Evolutionary conservation across 2,329 filamentous ascomycete genomes (phyloP), one percentile per base, ranked within the genome.

Genomic region (Tolypocladium tundrense): DNA sequence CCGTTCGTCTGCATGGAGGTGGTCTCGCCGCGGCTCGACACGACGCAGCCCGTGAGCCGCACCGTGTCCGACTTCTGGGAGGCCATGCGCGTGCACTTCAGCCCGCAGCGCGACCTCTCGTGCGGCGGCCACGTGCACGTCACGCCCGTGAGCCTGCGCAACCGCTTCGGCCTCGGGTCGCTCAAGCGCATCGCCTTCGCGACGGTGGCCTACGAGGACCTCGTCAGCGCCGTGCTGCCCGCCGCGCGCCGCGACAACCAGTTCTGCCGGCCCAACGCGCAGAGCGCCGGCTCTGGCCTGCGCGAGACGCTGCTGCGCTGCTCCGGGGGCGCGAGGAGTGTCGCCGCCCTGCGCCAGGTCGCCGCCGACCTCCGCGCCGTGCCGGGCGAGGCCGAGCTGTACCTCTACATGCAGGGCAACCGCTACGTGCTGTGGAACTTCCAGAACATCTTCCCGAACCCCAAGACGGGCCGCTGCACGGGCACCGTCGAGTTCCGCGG

Each of bases 391-490:
- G 62, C 55, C 31, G 69, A 72, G 13, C 59, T 74, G 48, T 72
- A 64, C 61, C 63, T 65, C 39, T 73, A 74, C 63, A 73, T 74
- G 69, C 72, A 74, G 63, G 70, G 68, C 10, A 70, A 68, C 60
- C 68, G 72, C 21, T 73, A 74, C 57, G 72, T 74, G 13, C 60
- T 74, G 42, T 74, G 73, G 72, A 73, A 74, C 56, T 74, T 75
- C 53, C 68, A 73, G 57, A 74, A 74, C 59, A 71, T 72, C 59
- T 71, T 72, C 55, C 67, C 71, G 1, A 68, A 69, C 56, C 69
- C 70, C 50, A 73, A 70, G 66, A 72, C 69, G 43, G 70, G 70
- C 7, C 61, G 68, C 50, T 73, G 70, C 51, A 72, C 69, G 10
- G 72, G 72, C 0, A 74, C 72, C 0, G 68, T 74, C 24, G 72